phyloP scores from a whole-genome alignment of 148 eudicot species.

The Rheum nobile region DNA sequence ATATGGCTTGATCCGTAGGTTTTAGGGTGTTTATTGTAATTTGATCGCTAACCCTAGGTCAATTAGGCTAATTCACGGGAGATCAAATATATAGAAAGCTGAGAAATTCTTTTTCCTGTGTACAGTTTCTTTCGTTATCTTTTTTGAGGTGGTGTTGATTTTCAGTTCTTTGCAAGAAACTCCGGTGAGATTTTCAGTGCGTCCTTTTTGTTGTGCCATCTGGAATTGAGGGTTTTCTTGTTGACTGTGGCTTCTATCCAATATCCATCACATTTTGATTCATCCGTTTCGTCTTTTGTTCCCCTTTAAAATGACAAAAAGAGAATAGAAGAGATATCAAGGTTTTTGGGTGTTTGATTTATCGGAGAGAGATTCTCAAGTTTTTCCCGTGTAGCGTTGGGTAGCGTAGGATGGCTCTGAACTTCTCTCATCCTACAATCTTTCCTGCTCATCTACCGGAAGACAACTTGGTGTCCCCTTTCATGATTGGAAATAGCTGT shows the following conservation, averaged over 20 bases:
- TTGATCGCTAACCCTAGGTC: constrained; percentile 15
- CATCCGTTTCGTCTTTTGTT: neutral
- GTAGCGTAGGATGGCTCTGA: constrained; percentile 52
- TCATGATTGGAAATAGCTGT: constrained; percentile 41
- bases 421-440: constrained; percentile 58
- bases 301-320: constrained; percentile 8
- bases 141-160: neutral
- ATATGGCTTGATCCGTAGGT: neutral
- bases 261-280: neutral
- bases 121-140: constrained; percentile 3
- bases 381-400: constrained; percentile 3
- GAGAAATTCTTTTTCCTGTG: neutral
- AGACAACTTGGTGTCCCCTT: constrained; percentile 43
- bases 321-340: constrained; percentile 5
- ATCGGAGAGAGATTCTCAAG: constrained; percentile 12
- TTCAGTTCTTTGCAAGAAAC: constrained; percentile 22
- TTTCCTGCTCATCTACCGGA: constrained; percentile 45
- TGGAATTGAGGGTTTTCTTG: constrained; percentile 68
- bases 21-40: constrained; percentile 5
- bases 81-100: constrained; percentile 4
- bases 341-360: constrained; percentile 10
- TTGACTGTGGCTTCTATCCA: constrained; percentile 15
- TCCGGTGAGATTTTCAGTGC: constrained; percentile 76
- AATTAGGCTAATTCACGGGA: constrained; percentile 4
- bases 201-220: constrained; percentile 57